Conservation (phyloP, 2,329 filamentous ascomycete species). For the Colletotrichum caudatum region DNA sequence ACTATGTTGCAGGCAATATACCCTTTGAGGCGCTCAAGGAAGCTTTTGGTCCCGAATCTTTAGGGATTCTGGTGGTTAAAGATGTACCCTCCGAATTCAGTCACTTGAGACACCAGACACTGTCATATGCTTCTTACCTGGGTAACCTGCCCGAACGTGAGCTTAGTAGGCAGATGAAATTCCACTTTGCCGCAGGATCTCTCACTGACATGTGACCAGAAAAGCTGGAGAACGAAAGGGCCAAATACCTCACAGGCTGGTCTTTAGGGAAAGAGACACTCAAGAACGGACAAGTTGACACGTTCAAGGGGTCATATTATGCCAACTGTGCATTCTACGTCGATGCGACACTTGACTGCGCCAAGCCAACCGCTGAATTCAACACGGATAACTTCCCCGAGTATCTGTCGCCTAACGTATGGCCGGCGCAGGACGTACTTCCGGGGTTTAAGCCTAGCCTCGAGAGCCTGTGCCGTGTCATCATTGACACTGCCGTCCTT, state of each 20-base stretch:
- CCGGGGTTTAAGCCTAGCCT: slow-evolving; percentile 81
- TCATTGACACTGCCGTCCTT: slow-evolving; percentile 89
- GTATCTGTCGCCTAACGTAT: slow-evolving; percentile 91
- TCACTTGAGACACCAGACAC: slow-evolving; percentile 76
- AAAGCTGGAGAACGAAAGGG: slow-evolving; percentile 68
- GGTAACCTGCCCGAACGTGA: slow-evolving; percentile 80
- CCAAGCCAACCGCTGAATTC: slow-evolving; percentile 69
- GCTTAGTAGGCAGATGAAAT: slow-evolving; percentile 68
- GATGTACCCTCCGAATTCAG: slow-evolving; percentile 81
- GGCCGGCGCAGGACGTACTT: slow-evolving; percentile 77
- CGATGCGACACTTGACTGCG: slow-evolving; percentile 70
- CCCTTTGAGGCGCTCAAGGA: slow-evolving; percentile 76
- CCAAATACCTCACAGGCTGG: slow-evolving; percentile 80
- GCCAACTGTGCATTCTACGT: slow-evolving; percentile 86
- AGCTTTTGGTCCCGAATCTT: slow-evolving; percentile 89
- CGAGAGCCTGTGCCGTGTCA: slow-evolving; percentile 81
- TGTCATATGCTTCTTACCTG: slow-evolving; percentile 91
- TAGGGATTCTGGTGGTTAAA: slow-evolving; percentile 94
- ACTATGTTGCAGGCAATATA: slow-evolving; percentile 66
- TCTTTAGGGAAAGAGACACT: slow-evolving; percentile 86
- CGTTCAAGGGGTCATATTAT: slow-evolving; percentile 86
- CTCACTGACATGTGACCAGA: slow-evolving; percentile 51
- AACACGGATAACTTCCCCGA: slow-evolving; percentile 78
- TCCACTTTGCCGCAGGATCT: slow-evolving; percentile 7
- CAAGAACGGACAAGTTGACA: slow-evolving; percentile 81